Conservation (phyloP, 345 rosid genomes). For the Dimocarpus longan region DNA sequence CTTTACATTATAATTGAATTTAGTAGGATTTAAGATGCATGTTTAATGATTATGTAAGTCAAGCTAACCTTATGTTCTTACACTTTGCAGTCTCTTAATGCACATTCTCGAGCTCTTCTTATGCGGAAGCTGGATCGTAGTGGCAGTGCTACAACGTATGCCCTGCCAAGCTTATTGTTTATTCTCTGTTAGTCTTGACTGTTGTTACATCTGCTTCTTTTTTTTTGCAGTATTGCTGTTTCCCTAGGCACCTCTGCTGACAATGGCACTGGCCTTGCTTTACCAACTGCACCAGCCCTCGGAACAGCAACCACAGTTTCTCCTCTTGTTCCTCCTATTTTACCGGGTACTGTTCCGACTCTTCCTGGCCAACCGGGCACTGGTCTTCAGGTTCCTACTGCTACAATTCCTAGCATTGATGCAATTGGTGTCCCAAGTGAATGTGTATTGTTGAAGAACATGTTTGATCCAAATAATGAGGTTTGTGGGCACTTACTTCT, state of each 20-base stretch:
- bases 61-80: slow-evolving; percentile 15
- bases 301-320: slow-evolving; percentile 49
- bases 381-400: slow-evolving; percentile 49
- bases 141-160: slow-evolving; percentile 79
- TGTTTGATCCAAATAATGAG: slow-evolving; percentile 92
- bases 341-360: slow-evolving; percentile 50
- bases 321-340: slow-evolving; percentile 53
- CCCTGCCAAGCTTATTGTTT: slow-evolving; percentile 9
- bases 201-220: slow-evolving; percentile 12
- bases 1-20: slow-evolving; percentile 11
- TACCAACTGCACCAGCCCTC: slow-evolving; percentile 43
- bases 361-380: slow-evolving; percentile 56
- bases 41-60: neutral
- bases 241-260: slow-evolving; percentile 36
- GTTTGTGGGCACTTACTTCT: slow-evolving; percentile 36
- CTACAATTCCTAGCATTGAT: slow-evolving; percentile 47
- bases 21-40: neutral
- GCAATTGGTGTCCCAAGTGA: slow-evolving; percentile 78
- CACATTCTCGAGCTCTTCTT: slow-evolving; percentile 81
- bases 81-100: slow-evolving; percentile 77
- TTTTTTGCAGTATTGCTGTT: slow-evolving; percentile 39
- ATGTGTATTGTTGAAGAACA: slow-evolving; percentile 80
- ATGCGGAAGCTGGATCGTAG: slow-evolving; percentile 95
- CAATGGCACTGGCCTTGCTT: slow-evolving; percentile 47
- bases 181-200: neutral